Percentiles rank a stretch among this genome's conserved stretches.
Conservation (phyloP, 1,139 yeast species). For the Suhomyces wounanorum region DNA sequence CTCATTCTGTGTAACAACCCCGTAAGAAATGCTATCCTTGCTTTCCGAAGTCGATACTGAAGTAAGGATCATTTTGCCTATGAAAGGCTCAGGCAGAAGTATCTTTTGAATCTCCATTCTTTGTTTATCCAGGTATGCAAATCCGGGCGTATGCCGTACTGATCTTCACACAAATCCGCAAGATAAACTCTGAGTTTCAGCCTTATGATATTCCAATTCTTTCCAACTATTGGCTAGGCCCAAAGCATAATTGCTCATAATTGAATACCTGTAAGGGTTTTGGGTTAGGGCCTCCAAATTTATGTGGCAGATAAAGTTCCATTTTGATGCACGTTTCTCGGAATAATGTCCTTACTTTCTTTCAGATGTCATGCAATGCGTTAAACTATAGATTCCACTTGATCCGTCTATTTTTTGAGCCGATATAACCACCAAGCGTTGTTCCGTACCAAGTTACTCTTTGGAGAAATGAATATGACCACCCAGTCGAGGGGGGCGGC, state of each 20-base stretch:
- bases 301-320: not conserved
- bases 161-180: not conserved
- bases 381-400: not conserved
- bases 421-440: not conserved
- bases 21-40: no score
- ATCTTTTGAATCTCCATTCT: not conserved
- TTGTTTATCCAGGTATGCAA: not conserved
- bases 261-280: not conserved
- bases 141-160: not conserved
- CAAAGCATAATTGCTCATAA: not conserved
- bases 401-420: not conserved
- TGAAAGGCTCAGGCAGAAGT: no score
- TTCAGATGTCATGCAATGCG: not conserved
- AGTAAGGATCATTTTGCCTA: no score
- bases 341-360: not conserved
- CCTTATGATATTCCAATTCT: not conserved
- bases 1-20: no score
- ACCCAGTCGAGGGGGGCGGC: not conserved
- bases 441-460: not conserved
- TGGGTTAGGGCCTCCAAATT: not conserved
- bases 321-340: not conserved
- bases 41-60: no score
- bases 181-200: slow-evolving; percentile 2
- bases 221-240: not conserved
- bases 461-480: not conserved